Base-by-base conservation (phyloP, 768 basidiomycete genomes). In the Phanerochaete sordida region DNA sequence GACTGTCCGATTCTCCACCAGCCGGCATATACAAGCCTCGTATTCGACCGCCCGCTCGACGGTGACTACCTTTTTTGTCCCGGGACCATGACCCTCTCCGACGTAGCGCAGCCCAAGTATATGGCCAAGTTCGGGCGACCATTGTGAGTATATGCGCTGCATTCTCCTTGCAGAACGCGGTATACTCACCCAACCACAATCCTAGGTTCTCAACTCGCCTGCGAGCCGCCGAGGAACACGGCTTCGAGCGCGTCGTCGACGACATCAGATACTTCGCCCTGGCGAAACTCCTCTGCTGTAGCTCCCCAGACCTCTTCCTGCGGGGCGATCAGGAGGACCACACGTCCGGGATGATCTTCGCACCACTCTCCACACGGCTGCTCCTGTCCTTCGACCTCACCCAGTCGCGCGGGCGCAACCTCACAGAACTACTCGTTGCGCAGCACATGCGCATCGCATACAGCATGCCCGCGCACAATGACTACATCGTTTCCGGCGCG, bases 361-460 rank as follows among this genome's bases (percentile, higher is more conserved):
- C 39, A 19, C 39, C 39, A 19, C 39, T 43, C 11, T 43, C 8
- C 19, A 12, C 19, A 16, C 39, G 39, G 11, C 19, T 43, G 19
- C 8, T 9, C 39, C 39, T 19, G 8, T 4, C 7, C 11, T 43
- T 43, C 39, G 19, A 43, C 39, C 39, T 11, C 39, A 4, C 39
- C 8, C 8, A 12, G 8, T 19, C 39, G 4, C 4, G 11, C 8
- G 19, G 8, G 19, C 39, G 19, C 19, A 16, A 11, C 7, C 39
- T 43, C 39, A 43, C 39, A 23, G 27, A 48, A 8, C 33, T 63
- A 8, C 39, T 72, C 28, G 69, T 74, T 7, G 68, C 63, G 15
- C 63, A 65, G 52, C 67, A 72, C 61, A 69, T 73, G 69, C 66
- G 68, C 28, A 62, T 68, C 28, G 68, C 60, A 8, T 72, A 60